Base-by-base conservation (phyloP, 2,329 filamentous ascomycete genomes). In the Coleophoma crateriformis region DNA sequence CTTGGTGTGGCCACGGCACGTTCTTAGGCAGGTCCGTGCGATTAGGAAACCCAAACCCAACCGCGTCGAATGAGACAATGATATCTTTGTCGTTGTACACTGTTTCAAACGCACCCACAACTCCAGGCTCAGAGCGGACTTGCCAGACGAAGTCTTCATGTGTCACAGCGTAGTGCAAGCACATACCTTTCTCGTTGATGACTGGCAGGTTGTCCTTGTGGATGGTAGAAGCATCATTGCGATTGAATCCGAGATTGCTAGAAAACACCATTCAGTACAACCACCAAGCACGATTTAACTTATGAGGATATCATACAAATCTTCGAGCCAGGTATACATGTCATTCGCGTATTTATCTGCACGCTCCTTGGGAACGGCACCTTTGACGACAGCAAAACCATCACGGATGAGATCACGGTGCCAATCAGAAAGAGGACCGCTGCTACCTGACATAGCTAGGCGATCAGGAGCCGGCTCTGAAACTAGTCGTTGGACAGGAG, bases 81-180 rank as follows among this genome's bases (percentile, higher is more conserved):
- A 77, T 58, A 44, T 77, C 72, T 44, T 70, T 58, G 2, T 71
- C 72, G 14, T 65, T 66, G 49, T 70, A 75, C 4, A 76, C 66
- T 58, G 71, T 71, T 54, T 70, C 72, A 46, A 77, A 77, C 1
- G 72, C 64, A 2, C 60, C 63, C 13, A 76, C 62, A 0, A 77
- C 71, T 2, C 71, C 73, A 10, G 71, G 71, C 60, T 76, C 74
- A 3, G 64, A 63, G n/a, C 72, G 69, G n/a, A 75, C 64, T 8
- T 64, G 65, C 74, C 74, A 76, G 3, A 71, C 68, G 54, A 76
- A 77, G 51, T 71, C 64, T 52, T 77, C 75, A 52, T 78, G 75
- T 2, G 68, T 61, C 2, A 72, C 68, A 0, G 65, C 72, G 45
- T 78, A 77, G 33, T 66, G 58, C 34, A 72, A 61, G 51, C 70